These are phyloP conservation scores for Xylaria sp. DNA, from an alignment of 2,329 filamentous ascomycete genomes.

Conservation along the genomic window DNA sequence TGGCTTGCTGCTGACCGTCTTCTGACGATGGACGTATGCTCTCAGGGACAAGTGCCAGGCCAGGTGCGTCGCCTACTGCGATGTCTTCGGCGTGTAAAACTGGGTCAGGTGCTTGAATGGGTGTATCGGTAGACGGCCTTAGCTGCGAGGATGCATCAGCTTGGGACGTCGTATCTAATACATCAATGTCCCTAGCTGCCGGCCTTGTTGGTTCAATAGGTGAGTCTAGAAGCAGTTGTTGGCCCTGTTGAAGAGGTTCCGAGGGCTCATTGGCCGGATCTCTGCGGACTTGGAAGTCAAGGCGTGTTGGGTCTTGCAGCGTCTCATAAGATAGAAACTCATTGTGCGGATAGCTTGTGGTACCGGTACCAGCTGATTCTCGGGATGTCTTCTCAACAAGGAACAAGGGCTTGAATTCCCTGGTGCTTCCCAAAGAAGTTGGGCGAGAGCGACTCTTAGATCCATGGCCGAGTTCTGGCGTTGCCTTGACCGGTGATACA, in stretches of 20 bases:
- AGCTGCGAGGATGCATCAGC: conserved; percentile 1
- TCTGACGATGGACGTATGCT: conserved; percentile 6
- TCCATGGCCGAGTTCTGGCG: conserved; percentile 39
- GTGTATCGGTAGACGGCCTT: conserved; percentile 6
- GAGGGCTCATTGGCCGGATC: conserved; percentile 24
- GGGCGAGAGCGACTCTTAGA: conserved; percentile 50
- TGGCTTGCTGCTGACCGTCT: neutral
- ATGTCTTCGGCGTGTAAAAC: conserved; percentile 3
- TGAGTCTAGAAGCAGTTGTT: conserved; percentile 22
- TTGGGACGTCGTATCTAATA: conserved; percentile 10
- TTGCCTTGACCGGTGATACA: conserved; percentile 34
- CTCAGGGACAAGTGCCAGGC: conserved; percentile 21
- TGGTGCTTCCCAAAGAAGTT: conserved; percentile 64
- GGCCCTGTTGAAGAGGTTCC: conserved; percentile 24
- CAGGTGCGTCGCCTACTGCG: conserved; percentile 7
- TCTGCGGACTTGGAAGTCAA: conserved; percentile 12
- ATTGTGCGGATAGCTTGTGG: conserved; percentile 37
- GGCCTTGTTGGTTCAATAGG: conserved; percentile 6
- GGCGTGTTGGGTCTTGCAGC: conserved; percentile 15
- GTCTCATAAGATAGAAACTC: conserved; percentile 47
- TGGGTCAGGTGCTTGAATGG: conserved; percentile 4
- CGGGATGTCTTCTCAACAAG: conserved; percentile 69
- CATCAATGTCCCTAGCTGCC: neutral
- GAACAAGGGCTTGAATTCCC: conserved; percentile 80
- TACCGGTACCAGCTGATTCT: conserved; percentile 38